These are phyloP conservation scores for Trypanosoma lewisi DNA, from an alignment of 208 protist genomes.

Conservation along the genomic window DNA sequence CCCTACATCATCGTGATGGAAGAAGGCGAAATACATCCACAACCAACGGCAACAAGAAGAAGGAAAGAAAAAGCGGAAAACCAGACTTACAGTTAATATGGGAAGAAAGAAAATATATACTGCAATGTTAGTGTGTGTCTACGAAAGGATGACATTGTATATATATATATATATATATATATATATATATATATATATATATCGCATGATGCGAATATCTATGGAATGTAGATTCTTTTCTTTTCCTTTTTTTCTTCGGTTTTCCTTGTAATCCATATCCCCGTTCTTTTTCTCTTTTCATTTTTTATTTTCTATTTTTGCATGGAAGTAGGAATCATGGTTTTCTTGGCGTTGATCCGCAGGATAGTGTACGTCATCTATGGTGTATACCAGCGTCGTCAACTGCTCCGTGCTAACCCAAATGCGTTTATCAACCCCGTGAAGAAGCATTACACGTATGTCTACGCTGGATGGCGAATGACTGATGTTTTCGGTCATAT, in stretches of 20 bases:
- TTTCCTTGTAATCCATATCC: too few relatives aligned
- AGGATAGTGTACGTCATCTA: neutral
- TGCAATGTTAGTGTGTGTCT: too few relatives aligned
- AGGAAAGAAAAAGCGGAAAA: too few relatives aligned
- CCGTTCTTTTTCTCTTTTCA: neutral
- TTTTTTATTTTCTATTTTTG: constrained; percentile 4
- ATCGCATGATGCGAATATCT: neutral
- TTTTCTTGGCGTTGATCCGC: constrained; percentile 3
- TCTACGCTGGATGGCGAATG: constrained; percentile 57
- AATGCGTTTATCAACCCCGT: neutral
- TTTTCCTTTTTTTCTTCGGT: constrained; percentile 10
- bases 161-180: too few relatives aligned
- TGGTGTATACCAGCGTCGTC: constrained; percentile 5
- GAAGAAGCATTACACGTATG: constrained; percentile 12
- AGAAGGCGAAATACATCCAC: constrained; percentile 2
- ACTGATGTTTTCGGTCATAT: constrained; percentile 53
- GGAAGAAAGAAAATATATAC: too few relatives aligned
- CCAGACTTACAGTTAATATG: too few relatives aligned
- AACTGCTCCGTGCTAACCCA: constrained; percentile 12
- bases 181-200: constrained; percentile 2
- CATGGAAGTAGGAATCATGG: constrained; percentile 1
- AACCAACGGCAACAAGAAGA: neutral
- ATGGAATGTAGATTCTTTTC: neutral
- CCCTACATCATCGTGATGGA: neutral
- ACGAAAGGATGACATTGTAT: too few relatives aligned